These are phyloP conservation scores for Mrakia gelida DNA, from an alignment of 768 basidiomycete genomes.

Conservation along the genomic window DNA sequence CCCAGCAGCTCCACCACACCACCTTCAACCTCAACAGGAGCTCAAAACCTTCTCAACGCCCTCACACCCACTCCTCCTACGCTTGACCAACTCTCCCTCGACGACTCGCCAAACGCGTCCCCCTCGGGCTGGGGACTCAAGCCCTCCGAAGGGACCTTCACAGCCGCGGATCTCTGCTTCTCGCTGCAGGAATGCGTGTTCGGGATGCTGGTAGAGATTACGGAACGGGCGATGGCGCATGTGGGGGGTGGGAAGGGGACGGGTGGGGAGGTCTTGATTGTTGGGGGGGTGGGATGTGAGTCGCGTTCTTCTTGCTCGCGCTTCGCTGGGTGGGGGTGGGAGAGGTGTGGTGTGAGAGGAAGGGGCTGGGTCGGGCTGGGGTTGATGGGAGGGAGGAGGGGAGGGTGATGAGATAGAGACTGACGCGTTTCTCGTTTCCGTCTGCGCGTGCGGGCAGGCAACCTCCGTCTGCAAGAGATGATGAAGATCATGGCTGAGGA, in stretches of 20 bases:
- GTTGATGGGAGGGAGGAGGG: not conserved
- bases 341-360: too few relatives aligned
- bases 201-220: constrained; percentile 98
- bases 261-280: constrained; percentile 91
- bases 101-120: not conserved
- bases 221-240: constrained; percentile 98
- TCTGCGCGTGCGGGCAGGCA: constrained; percentile 61
- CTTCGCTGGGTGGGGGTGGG: too few relatives aligned
- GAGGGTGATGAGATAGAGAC: not conserved
- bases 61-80: not conserved
- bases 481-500: constrained; percentile 97
- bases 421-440: not conserved
- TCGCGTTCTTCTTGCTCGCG: constrained; percentile 32
- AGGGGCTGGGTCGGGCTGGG: too few relatives aligned
- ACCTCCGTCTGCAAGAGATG: constrained; percentile 92
- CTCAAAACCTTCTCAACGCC: not conserved
- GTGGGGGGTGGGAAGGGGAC: constrained; percentile 53
- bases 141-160: constrained; percentile 62
- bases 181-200: constrained; percentile 95
- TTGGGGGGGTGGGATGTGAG: constrained; percentile 99
- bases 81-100: not conserved
- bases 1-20: not conserved
- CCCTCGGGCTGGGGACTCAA: not conserved
- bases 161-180: constrained; percentile 93
- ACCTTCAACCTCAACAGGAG: not conserved